Conservation (phyloP, 2,329 filamentous ascomycete genomes). For the Botrytis cinerea region DNA sequence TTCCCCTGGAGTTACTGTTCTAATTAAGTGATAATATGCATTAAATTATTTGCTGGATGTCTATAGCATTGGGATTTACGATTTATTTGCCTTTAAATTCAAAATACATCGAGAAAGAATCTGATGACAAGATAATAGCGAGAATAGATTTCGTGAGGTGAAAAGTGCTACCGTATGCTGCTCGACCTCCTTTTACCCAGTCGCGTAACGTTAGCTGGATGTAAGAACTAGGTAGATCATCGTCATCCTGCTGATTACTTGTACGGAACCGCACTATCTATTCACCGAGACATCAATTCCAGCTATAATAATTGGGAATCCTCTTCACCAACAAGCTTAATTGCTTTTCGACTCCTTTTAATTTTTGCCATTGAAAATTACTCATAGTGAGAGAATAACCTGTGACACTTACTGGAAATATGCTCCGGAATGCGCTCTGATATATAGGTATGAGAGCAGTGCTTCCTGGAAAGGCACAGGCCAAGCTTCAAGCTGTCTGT, state of each 20-base stretch:
- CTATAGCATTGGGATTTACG: neutral
- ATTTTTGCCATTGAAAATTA: neutral
- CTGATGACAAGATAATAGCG: neutral
- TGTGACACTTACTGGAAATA: conserved; percentile 14
- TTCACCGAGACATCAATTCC: conserved; percentile 17
- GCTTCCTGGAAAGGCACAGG: conserved; percentile 76
- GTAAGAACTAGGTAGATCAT: conserved; percentile 3
- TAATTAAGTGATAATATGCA: neutral
- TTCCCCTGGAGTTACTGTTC: neutral
- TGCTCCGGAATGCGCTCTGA: conserved; percentile 30
- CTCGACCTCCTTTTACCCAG: neutral
- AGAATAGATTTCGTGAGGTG: neutral
- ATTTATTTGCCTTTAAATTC: neutral
- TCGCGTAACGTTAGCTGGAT: neutral
- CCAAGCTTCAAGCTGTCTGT: conserved; percentile 75
- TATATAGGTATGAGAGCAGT: conserved; percentile 69
- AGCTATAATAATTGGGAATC: neutral
- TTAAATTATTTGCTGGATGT: neutral
- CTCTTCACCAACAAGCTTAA: neutral
- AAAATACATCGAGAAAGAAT: neutral
- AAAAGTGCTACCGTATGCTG: neutral
- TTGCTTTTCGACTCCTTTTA: conserved; percentile 7
- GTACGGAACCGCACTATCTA: conserved; percentile 21
- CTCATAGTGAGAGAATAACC: neutral
- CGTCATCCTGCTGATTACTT: conserved; percentile 9